Percentiles rank a stretch among this genome's conserved stretches.
phyloP scores from a whole-genome alignment of 495 filamentous ascomycete genomes.

The Aspergillus kassunensis region DNA sequence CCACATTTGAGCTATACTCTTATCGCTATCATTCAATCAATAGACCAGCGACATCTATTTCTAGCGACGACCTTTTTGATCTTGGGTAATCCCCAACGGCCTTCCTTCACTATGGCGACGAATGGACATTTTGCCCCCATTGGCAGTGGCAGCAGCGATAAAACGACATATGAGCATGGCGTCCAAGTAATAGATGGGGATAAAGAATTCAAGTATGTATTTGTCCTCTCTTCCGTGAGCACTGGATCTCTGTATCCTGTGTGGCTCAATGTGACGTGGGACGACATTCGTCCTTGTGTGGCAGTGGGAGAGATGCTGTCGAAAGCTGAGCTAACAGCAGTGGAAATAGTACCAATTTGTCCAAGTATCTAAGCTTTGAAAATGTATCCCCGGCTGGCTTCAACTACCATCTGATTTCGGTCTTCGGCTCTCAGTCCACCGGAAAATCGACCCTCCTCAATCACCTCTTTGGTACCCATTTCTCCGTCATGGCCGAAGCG shows the following conservation, averaged over 20 bases:
- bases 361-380: constrained; percentile 73
- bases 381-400: constrained; percentile 83
- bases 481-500: constrained; percentile 91
- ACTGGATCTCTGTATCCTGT: neutral
- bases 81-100: constrained; percentile 35
- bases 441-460: constrained; percentile 97
- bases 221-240: constrained; percentile 10
- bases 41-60: neutral
- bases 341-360: constrained; percentile 65
- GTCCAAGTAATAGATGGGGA: constrained; percentile 95
- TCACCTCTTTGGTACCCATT: constrained; percentile 90
- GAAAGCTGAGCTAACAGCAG: constrained; percentile 21
- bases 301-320: neutral
- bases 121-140: constrained; percentile 87
- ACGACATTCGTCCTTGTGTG: constrained; percentile 2
- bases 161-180: constrained; percentile 76
- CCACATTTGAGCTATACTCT: too few relatives aligned
- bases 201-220: constrained; percentile 85
- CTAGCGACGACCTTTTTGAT: neutral
- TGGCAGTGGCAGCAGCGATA: constrained; percentile 59
- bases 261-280: constrained; percentile 4
- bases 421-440: constrained; percentile 97
- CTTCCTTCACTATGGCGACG: constrained; percentile 61
- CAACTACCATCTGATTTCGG: constrained; percentile 98
- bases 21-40: too few relatives aligned